Conservation (phyloP, 208 protist species). For the Acanthamoeba divionensis region DNA sequence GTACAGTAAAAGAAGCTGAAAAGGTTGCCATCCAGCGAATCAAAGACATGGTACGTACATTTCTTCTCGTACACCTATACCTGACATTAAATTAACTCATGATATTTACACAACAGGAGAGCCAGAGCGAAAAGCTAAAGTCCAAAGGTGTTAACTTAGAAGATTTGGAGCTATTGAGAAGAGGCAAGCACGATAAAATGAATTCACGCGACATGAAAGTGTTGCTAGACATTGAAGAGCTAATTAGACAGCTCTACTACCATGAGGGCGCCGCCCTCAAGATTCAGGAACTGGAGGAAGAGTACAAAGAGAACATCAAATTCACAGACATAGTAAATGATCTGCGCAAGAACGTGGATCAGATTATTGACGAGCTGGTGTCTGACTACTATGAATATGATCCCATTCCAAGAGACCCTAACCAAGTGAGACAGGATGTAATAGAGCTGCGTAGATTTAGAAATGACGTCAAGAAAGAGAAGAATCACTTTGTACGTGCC, state of each 20-base stretch:
- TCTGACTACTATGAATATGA: slow-evolving; percentile 3
- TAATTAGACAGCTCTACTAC: slow-evolving; percentile 21
- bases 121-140: slow-evolving; percentile 24
- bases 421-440: slow-evolving; percentile 5
- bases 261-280: slow-evolving; percentile 8
- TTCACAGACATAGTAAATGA: slow-evolving; percentile 47
- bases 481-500: not conserved
- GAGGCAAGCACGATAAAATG: not conserved
- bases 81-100: no score
- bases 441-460: slow-evolving; percentile 2
- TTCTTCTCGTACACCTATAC: not conserved
- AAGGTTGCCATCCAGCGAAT: not conserved
- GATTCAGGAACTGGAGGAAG: slow-evolving; percentile 18
- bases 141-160: not conserved
- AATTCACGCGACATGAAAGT: not conserved
- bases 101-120: not conserved
- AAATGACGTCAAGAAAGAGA: slow-evolving; percentile 9
- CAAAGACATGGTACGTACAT: not conserved
- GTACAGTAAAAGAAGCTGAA: not conserved
- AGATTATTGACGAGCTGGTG: not conserved
- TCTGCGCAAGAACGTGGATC: slow-evolving; percentile 12
- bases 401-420: not conserved
- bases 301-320: slow-evolving; percentile 41
- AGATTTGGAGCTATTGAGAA: not conserved
- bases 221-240: not conserved